Percentiles rank a stretch among this genome's conserved stretches.
phyloP scores from a whole-genome alignment of 83 land plant genomes.

The Isoetes engelmannii region DNA sequence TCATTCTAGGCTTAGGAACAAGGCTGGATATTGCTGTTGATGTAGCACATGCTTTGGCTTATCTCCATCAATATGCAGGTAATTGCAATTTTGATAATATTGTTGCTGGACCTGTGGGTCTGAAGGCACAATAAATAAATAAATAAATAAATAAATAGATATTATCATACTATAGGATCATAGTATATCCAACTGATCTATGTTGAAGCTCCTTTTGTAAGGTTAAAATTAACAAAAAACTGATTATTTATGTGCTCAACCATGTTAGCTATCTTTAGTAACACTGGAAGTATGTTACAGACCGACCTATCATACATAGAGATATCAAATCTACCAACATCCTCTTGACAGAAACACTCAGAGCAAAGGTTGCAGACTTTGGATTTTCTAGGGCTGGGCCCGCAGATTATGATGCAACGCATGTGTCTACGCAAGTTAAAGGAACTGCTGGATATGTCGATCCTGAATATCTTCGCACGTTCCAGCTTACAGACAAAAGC shows the following conservation, averaged over 20 bases:
- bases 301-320: conserved; percentile 83
- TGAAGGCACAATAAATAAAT: too few species aligned
- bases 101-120: too few species aligned
- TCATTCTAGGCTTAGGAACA: conserved; percentile 53
- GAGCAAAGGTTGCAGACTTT: conserved; percentile 96
- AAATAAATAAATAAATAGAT: too few species aligned
- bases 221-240: too few species aligned
- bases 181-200: too few species aligned
- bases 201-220: too few species aligned
- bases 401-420: conserved; percentile 60
- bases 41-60: conserved; percentile 82
- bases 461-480: conserved; percentile 87
- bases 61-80: conserved; percentile 83
- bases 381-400: conserved; percentile 88
- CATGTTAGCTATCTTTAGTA: too few species aligned
- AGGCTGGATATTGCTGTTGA: conserved; percentile 70
- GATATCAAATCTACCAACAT: conserved; percentile 96
- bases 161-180: too few species aligned
- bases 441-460: conserved; percentile 97
- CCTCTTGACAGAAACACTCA: conserved; percentile 61
- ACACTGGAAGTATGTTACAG: too few species aligned
- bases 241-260: too few species aligned
- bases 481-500: conserved; percentile 76
- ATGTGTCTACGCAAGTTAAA: conserved; percentile 83
- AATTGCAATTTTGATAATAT: too few species aligned